Percentiles rank a stretch among this genome's conserved stretches.
Evolutionary conservation across 768 basidiomycete species (phyloP).

Genomic region (Glaciozyma antarctica): DNA sequence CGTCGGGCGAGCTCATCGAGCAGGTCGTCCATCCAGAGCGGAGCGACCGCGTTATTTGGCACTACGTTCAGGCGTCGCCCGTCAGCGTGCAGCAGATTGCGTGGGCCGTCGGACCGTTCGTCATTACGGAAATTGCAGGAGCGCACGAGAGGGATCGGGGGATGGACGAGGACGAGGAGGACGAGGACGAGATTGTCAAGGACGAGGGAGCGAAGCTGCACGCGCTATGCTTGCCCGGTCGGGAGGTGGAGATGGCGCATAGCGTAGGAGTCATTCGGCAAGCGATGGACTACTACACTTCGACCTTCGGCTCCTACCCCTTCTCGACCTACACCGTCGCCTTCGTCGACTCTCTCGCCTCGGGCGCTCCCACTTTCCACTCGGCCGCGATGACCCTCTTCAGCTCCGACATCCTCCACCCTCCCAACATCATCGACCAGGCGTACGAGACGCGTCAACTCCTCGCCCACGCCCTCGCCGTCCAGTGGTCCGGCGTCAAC

Average conservation of each 20-base stretch:
- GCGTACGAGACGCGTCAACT: slow-evolving; percentile 79
- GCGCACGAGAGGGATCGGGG: slow-evolving; percentile 49
- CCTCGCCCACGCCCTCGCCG: slow-evolving; percentile 77
- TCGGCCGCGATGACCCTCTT: slow-evolving; percentile 73
- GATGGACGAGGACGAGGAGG: slow-evolving; percentile 55
- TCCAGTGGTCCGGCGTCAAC: slow-evolving; percentile 95
- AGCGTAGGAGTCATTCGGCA: slow-evolving; percentile 69
- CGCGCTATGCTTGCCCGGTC: slow-evolving; percentile 85
- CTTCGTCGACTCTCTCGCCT: slow-evolving; percentile 65
- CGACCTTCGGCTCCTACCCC: slow-evolving; percentile 90
- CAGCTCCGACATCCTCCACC: slow-evolving; percentile 70
- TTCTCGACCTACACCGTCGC: slow-evolving; percentile 85
- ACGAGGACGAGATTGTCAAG: slow-evolving; percentile 46
- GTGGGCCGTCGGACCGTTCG: slow-evolving; percentile 92
- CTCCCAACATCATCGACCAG: slow-evolving; percentile 83
- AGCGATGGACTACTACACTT: slow-evolving; percentile 84
- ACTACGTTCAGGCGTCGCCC: slow-evolving; percentile 73
- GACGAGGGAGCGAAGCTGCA: slow-evolving; percentile 50
- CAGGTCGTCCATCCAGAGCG: slow-evolving; percentile 93
- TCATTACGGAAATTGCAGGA: slow-evolving; percentile 48
- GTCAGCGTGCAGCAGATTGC: slow-evolving; percentile 95
- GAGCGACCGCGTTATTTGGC: slow-evolving; percentile 86
- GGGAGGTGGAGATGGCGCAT: slow-evolving; percentile 58
- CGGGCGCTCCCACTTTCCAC: slow-evolving; percentile 52
- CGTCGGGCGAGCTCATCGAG: slow-evolving; percentile 89